These are phyloP conservation scores for Mucuna pruriens DNA, from an alignment of 306 rosid genomes.

Conservation along the genomic window DNA sequence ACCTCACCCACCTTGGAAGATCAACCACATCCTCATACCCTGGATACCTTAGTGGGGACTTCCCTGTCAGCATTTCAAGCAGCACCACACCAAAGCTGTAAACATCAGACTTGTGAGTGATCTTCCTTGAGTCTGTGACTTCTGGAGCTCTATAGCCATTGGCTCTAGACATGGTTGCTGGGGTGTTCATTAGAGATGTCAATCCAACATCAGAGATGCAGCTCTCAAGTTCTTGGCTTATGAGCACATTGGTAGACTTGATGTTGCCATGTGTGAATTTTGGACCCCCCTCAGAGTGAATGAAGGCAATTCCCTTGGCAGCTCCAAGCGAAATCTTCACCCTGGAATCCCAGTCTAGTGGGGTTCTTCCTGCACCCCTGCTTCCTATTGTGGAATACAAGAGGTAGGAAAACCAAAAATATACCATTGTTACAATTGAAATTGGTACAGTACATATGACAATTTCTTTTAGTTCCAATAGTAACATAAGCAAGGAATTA, in stretches of 20 bases:
- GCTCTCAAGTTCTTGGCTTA: constrained; percentile 62
- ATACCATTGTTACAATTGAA: not conserved
- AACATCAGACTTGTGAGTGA: constrained; percentile 72
- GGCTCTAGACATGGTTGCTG: constrained; percentile 60
- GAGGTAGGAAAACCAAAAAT: constrained; percentile 4
- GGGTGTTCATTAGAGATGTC: constrained; percentile 61
- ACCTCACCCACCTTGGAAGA: constrained; percentile 85
- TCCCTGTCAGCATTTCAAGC: constrained; percentile 82
- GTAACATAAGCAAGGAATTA: not conserved
- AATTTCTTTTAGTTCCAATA: not conserved
- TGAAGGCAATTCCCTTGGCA: constrained; percentile 73
- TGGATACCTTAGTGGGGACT: constrained; percentile 58
- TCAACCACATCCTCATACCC: constrained; percentile 68
- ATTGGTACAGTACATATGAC: not conserved
- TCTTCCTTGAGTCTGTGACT: constrained; percentile 59
- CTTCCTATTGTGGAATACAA: constrained; percentile 51
- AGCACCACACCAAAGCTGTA: constrained; percentile 82
- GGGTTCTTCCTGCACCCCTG: constrained; percentile 61
- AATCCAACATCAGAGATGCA: constrained; percentile 71
- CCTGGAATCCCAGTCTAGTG: constrained; percentile 77
- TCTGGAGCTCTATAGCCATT: constrained; percentile 80
- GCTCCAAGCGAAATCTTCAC: constrained; percentile 63
- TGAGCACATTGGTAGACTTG: constrained; percentile 75
- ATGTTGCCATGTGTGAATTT: constrained; percentile 78
- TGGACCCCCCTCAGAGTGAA: constrained; percentile 62